Percentiles rank a stretch among this genome's conserved stretches.
phyloP scores from a whole-genome alignment of 257 asterid species.

The Solanum megistacrolobum region DNA sequence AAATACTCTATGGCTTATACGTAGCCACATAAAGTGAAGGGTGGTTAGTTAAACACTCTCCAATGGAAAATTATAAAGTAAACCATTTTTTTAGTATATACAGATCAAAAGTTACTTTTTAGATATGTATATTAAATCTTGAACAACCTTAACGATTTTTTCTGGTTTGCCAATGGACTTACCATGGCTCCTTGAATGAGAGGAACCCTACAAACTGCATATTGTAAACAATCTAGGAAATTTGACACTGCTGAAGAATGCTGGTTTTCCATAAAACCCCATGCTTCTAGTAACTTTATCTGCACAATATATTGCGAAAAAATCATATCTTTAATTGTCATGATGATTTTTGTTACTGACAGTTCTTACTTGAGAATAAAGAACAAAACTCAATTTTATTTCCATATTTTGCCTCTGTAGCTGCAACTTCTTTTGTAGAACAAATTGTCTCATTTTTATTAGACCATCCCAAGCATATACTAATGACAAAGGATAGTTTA shows the following conservation, averaged over 20 bases:
- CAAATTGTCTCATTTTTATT: constrained; percentile 34
- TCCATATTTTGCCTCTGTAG: constrained; percentile 51
- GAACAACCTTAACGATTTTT: too few relatives aligned
- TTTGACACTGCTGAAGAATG: constrained; percentile 38
- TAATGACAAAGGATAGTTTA: too few relatives aligned
- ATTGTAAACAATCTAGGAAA: constrained; percentile 45
- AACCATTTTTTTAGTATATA: too few relatives aligned
- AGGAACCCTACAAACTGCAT: constrained; percentile 60
- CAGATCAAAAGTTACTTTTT: too few relatives aligned
- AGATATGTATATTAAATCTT: too few relatives aligned
- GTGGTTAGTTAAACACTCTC: background rate
- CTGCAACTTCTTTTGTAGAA: constrained; percentile 38
- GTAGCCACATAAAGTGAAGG: background rate
- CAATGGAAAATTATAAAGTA: background rate
- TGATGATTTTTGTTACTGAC: background rate
- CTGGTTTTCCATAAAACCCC: constrained; percentile 50
- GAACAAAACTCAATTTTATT: constrained; percentile 38
- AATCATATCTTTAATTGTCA: background rate
- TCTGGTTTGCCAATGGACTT: background rate
- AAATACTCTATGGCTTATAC: background rate
- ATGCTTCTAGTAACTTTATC: constrained; percentile 46
- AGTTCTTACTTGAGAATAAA: constrained; percentile 48
- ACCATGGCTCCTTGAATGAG: constrained; percentile 73
- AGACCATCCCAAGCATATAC: constrained; percentile 28
- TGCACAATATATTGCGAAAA: constrained; percentile 8